Conservation (phyloP, 805 yeast species). For the Hagleromyces aurorensis region DNA sequence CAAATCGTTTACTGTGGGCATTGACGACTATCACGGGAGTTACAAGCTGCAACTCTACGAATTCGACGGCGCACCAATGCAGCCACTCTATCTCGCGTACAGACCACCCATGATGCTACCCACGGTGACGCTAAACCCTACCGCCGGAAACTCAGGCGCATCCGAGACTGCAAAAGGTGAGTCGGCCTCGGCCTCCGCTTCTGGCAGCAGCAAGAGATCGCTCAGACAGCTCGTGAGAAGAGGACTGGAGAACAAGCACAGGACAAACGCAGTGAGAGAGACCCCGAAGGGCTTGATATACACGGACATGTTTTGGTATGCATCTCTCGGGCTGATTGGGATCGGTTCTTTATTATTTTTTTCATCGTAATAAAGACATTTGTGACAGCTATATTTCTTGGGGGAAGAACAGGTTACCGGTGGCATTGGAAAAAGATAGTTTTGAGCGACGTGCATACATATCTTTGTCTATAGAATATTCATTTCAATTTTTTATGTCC, state of each 20-base stretch:
- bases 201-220: slow-evolving; percentile 31
- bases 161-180: slow-evolving; percentile 32
- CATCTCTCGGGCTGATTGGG: slow-evolving; percentile 21
- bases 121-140: slow-evolving; percentile 84
- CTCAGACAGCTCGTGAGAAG: slow-evolving; percentile 48
- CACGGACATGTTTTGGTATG: slow-evolving; percentile 22
- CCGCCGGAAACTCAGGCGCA: slow-evolving; percentile 30
- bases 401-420: slow-evolving; percentile 1
- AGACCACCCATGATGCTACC: slow-evolving; percentile 96
- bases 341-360: slow-evolving; percentile 25
- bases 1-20: slow-evolving; percentile 45
- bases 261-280: slow-evolving; percentile 57
- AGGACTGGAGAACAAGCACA: slow-evolving; percentile 68
- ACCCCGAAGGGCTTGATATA: slow-evolving; percentile 9
- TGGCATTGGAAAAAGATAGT: not conserved
- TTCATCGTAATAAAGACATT: slow-evolving; percentile 14
- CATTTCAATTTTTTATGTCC: no score
- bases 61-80: slow-evolving; percentile 71
- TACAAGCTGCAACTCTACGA: slow-evolving; percentile 65
- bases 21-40: slow-evolving; percentile 81
- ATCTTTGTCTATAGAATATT: no score
- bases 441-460: not conserved
- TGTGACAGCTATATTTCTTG: no score
- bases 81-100: slow-evolving; percentile 87
- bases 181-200: slow-evolving; percentile 24